phyloP scores from a whole-genome alignment of 2,329 filamentous ascomycete genomes.

The Monosporascus sp. region DNA sequence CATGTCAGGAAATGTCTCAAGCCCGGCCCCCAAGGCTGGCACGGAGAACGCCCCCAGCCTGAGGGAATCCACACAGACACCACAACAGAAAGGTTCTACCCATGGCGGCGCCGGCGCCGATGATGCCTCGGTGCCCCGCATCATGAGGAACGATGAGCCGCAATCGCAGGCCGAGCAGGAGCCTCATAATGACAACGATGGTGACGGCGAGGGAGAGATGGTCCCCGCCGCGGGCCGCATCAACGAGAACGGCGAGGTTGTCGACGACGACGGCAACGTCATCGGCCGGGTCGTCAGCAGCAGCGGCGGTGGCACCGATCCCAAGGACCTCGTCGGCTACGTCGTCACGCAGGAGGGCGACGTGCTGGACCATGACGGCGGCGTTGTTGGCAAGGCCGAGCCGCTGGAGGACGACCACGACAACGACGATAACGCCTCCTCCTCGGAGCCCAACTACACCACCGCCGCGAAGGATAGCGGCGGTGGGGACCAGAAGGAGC shows the following conservation, averaged over 20 bases:
- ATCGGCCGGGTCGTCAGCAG: constrained; percentile 35
- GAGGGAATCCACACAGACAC: neutral
- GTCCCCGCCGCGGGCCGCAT: constrained; percentile 35
- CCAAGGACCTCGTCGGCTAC: constrained; percentile 23
- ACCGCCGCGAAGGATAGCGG: constrained; percentile 15
- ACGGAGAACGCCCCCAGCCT: constrained; percentile 7
- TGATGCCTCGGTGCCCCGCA: constrained; percentile 19
- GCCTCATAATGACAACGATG: neutral
- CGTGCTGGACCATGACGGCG: constrained; percentile 25
- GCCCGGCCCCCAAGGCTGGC: constrained; percentile 9
- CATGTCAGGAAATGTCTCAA: constrained; percentile 20
- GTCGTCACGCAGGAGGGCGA: constrained; percentile 33
- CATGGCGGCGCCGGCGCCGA: constrained; percentile 4
- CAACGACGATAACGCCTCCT: neutral
- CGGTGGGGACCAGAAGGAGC: constrained; percentile 2
- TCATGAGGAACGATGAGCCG: constrained; percentile 13
- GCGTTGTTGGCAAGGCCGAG: constrained; percentile 27
- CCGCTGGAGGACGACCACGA: constrained; percentile 21
- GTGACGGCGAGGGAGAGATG: constrained; percentile 28
- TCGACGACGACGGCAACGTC: constrained; percentile 48
- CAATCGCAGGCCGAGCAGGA: too few relatives aligned
- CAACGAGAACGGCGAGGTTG: constrained; percentile 49
- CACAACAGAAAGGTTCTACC: neutral
- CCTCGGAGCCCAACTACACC: constrained; percentile 26
- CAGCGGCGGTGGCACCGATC: constrained; percentile 4